phyloP scores from a whole-genome alignment of 306 rosid genomes.

The Quercus rubra region DNA sequence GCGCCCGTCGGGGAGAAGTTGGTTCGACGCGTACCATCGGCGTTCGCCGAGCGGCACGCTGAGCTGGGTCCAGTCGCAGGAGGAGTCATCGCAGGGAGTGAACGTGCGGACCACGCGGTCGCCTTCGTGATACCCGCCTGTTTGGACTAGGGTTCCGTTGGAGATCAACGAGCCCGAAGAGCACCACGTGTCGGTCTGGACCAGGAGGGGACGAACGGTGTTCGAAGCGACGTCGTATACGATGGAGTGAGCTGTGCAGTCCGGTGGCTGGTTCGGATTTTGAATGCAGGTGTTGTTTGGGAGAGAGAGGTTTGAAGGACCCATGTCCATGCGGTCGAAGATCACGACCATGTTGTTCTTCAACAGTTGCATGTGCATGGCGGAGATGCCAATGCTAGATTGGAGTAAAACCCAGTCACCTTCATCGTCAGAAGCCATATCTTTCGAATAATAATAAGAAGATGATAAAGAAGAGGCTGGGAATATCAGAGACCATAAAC shows the following conservation, averaged over 20 bases:
- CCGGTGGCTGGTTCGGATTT: slow-evolving; percentile 32
- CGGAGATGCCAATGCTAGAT: slow-evolving; percentile 63
- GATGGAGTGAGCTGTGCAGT: slow-evolving; percentile 86
- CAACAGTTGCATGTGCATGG: slow-evolving; percentile 94
- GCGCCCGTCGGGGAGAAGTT: slow-evolving; percentile 53
- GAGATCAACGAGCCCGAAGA: slow-evolving; percentile 59
- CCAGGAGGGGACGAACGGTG: slow-evolving; percentile 54
- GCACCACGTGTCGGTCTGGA: slow-evolving; percentile 72
- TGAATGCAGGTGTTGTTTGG: slow-evolving; percentile 24
- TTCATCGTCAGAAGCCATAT: not conserved
- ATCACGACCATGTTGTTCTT: slow-evolving; percentile 56
- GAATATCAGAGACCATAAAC: not conserved
- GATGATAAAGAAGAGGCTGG: not conserved
- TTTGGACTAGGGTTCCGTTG: slow-evolving; percentile 57
- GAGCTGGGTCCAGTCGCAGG: slow-evolving; percentile 60
- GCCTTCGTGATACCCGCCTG: slow-evolving; percentile 72
- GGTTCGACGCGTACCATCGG: slow-evolving; percentile 77
- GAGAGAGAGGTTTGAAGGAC: slow-evolving; percentile 69
- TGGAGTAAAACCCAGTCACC: slow-evolving; percentile 63
- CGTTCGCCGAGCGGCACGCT: slow-evolving; percentile 1
- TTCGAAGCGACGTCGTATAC: slow-evolving; percentile 49
- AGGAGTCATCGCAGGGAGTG: slow-evolving; percentile 33
- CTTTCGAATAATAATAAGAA: not conserved
- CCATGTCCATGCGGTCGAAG: slow-evolving; percentile 74
- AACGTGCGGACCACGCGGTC: slow-evolving; percentile 41